A percentile compares a stretch with the other conserved stretches of the same genome.
These are phyloP conservation scores for Sarocladium strictum DNA, from an alignment of 2,329 filamentous ascomycete species.

Conservation along the genomic window DNA sequence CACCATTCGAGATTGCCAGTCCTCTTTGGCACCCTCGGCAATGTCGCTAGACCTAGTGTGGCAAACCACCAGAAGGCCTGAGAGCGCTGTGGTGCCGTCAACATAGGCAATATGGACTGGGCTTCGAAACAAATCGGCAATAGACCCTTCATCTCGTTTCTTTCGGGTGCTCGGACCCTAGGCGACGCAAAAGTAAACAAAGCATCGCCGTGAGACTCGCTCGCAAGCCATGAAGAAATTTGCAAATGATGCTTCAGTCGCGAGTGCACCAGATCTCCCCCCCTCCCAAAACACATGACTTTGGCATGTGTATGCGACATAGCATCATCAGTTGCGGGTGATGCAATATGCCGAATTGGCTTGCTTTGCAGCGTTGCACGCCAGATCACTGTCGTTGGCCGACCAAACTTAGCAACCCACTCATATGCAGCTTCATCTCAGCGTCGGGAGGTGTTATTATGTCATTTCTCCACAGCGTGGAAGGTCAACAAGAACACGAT, in stretches of 20 bases:
- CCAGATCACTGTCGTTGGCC: background rate
- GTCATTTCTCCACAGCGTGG: slow-evolving; percentile 7
- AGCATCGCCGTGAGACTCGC: no score
- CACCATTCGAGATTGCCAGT: slow-evolving; percentile 5
- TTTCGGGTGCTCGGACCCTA: background rate
- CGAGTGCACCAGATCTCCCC: no score
- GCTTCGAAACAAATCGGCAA: slow-evolving; percentile 7
- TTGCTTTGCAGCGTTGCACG: background rate
- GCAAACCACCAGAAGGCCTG: background rate
- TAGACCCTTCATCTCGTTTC: background rate
- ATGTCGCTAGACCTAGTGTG: slow-evolving; percentile 7
- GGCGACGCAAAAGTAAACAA: background rate
- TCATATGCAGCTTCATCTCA: slow-evolving; percentile 7
- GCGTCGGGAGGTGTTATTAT: slow-evolving; percentile 6
- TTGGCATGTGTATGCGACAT: no score
- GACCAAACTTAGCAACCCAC: background rate
- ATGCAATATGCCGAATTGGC: background rate
- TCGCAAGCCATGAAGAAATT: no score
- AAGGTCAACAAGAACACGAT: background rate
- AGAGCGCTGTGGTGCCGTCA: background rate
- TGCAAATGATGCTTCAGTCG: no score
- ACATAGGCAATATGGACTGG: background rate
- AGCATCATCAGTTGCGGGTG: no score
- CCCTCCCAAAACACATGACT: no score
- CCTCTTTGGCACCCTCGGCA: background rate